A percentile compares a stretch with the other conserved stretches of the same genome.
Evolutionary conservation across 495 filamentous ascomycete genomes (phyloP).

Genomic region (Extremus antarcticus): DNA sequence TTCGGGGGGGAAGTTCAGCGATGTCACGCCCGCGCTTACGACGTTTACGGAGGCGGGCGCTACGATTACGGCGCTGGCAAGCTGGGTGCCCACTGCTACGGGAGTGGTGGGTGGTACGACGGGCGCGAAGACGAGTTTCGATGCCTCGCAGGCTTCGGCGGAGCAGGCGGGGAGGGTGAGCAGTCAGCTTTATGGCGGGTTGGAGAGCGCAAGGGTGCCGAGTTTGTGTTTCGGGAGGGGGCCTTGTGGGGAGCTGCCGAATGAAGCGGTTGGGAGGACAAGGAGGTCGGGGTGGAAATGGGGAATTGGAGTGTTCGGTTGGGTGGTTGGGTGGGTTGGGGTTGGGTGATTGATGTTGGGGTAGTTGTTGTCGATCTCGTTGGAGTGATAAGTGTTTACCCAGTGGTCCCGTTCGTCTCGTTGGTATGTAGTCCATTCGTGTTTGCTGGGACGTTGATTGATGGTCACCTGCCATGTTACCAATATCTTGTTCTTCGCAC

Average conservation of each 20-base stretch:
- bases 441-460: too few species aligned
- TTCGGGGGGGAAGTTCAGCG: not conserved
- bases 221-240: not conserved
- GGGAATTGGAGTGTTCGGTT: too few species aligned
- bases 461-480: too few species aligned
- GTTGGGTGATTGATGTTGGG: too few species aligned
- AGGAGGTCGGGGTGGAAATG: not conserved
- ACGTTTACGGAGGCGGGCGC: not conserved
- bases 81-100: not conserved
- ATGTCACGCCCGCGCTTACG: not conserved
- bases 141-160: not conserved
- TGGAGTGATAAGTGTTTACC: too few species aligned
- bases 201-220: not conserved
- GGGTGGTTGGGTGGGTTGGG: too few species aligned
- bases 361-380: too few species aligned
- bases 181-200: not conserved
- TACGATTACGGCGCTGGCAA: not conserved
- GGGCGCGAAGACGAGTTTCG: too few species aligned
- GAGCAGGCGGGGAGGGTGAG: not conserved
- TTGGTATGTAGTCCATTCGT: too few species aligned
- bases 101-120: too few species aligned
- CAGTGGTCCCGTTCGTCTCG: too few species aligned
- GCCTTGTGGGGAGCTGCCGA: not conserved
- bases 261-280: not conserved
- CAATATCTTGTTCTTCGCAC: too few species aligned